phyloP scores from a whole-genome alignment of 352 stramenopile genomes.

The Blastocystis hominis region DNA sequence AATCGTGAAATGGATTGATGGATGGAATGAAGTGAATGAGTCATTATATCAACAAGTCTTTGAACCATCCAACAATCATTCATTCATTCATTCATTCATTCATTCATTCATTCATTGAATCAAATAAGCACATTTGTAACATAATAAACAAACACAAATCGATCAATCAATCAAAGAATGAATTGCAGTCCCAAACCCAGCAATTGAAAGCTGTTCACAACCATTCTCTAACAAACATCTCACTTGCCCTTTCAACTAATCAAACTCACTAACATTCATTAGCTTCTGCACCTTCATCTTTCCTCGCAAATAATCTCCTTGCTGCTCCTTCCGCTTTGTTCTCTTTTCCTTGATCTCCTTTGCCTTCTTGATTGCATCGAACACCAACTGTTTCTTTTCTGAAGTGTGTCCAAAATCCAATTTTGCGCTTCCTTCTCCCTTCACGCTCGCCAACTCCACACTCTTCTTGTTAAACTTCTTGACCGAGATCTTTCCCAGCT shows the following conservation, averaged over 20 bases:
- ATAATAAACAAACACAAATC: too few relatives aligned
- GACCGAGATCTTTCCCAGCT: constrained; percentile 11
- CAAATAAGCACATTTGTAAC: too few relatives aligned
- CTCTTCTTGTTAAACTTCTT: neutral
- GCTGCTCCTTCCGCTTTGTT: neutral
- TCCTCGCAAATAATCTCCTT: constrained; percentile 1
- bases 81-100: too few relatives aligned
- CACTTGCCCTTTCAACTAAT: neutral
- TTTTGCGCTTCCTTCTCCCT: constrained; percentile 3
- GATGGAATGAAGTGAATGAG: too few relatives aligned
- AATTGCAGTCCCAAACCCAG: too few relatives aligned
- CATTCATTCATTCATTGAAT: too few relatives aligned
- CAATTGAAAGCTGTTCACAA: too few relatives aligned
- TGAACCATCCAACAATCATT: too few relatives aligned
- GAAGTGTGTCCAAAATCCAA: constrained; percentile 38
- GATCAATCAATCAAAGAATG: too few relatives aligned
- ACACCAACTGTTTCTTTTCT: constrained; percentile 34
- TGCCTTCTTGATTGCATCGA: constrained; percentile 33
- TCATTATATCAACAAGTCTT: too few relatives aligned
- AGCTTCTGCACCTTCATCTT: constrained; percentile 54
- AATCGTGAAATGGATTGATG: too few relatives aligned
- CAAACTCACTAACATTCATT: constrained; percentile 39
- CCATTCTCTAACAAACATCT: neutral
- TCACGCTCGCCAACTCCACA: neutral
- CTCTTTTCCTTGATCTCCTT: constrained; percentile 43